Percentiles rank a stretch among this genome's conserved stretches.
These are phyloP conservation scores for Antitrichia curtipendula DNA, from an alignment of 225 moss, liverwort and hornwort genomes.

Conservation along the genomic window DNA sequence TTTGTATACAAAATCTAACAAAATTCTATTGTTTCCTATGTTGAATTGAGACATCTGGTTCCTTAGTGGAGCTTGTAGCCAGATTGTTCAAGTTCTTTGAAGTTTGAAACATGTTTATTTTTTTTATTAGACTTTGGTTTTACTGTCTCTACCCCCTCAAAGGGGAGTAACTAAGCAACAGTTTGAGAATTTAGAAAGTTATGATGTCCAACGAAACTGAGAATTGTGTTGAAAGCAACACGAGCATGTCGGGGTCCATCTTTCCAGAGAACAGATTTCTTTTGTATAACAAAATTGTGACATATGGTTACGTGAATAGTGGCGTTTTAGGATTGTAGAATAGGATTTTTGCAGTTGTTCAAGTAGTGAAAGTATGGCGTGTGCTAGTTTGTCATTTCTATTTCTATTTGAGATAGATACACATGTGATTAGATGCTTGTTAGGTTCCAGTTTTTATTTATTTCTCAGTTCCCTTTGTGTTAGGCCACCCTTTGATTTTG, in stretches of 20 bases:
- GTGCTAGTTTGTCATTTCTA: not conserved
- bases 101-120: not conserved
- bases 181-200: not conserved
- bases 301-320: not conserved
- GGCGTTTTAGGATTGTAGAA: not conserved
- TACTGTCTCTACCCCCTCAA: not conserved
- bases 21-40: not conserved
- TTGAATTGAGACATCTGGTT: not conserved
- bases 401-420: not conserved
- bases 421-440: not conserved
- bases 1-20: not conserved
- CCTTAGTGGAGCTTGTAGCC: not conserved
- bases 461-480: not conserved
- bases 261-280: not conserved
- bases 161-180: not conserved
- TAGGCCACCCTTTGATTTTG: not conserved
- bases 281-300: not conserved
- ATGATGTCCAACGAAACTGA: not conserved
- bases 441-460: not conserved
- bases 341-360: not conserved
- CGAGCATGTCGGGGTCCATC: not conserved
- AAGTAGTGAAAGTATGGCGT: not conserved
- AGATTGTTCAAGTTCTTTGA: not conserved
- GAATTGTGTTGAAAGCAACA: not conserved
- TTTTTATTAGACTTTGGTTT: not conserved